A percentile compares a stretch with the other conserved stretches of the same genome.
phyloP scores from a whole-genome alignment of 2,329 filamentous ascomycete species.

The Phialophora verrucosa region DNA sequence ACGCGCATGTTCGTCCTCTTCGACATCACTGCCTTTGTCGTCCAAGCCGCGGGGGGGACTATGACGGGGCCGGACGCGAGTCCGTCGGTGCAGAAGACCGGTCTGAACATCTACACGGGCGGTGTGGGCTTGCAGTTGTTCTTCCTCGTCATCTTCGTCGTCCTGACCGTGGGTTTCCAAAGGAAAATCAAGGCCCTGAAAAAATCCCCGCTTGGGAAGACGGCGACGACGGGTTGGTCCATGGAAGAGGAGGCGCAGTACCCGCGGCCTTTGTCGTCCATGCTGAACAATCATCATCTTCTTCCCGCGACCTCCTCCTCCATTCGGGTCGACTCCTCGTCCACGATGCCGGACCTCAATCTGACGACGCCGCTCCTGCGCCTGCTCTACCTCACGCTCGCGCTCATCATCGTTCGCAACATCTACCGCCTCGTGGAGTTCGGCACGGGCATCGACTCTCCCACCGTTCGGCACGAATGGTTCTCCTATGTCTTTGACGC shows the following conservation, averaged over 20 bases:
- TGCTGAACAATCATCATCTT: no score
- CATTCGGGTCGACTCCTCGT: neutral
- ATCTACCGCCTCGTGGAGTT: slow-evolving; percentile 56
- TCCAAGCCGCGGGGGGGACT: slow-evolving; percentile 50
- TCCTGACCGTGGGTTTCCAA: slow-evolving; percentile 59
- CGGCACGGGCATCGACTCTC: slow-evolving; percentile 9
- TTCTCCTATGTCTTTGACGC: slow-evolving; percentile 50
- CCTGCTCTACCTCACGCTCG: slow-evolving; percentile 59
- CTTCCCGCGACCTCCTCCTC: neutral
- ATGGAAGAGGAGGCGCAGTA: slow-evolving; percentile 4
- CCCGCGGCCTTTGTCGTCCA: neutral
- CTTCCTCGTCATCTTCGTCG: slow-evolving; percentile 58
- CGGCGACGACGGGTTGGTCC: neutral
- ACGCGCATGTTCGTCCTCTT: slow-evolving; percentile 51
- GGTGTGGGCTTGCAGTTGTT: slow-evolving; percentile 58
- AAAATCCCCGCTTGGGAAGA: neutral
- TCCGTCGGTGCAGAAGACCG: slow-evolving; percentile 41
- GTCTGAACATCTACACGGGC: slow-evolving; percentile 54
- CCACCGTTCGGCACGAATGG: slow-evolving; percentile 42
- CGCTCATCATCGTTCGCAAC: slow-evolving; percentile 60
- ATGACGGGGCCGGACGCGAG: slow-evolving; percentile 44
- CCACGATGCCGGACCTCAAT: slow-evolving; percentile 5
- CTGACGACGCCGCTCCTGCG: slow-evolving; percentile 46
- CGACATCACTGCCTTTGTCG: slow-evolving; percentile 53
- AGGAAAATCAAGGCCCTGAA: slow-evolving; percentile 39